Evolutionary conservation across 495 filamentous ascomycete species (phyloP).

Genomic region (Penicillium coprophilum): DNA sequence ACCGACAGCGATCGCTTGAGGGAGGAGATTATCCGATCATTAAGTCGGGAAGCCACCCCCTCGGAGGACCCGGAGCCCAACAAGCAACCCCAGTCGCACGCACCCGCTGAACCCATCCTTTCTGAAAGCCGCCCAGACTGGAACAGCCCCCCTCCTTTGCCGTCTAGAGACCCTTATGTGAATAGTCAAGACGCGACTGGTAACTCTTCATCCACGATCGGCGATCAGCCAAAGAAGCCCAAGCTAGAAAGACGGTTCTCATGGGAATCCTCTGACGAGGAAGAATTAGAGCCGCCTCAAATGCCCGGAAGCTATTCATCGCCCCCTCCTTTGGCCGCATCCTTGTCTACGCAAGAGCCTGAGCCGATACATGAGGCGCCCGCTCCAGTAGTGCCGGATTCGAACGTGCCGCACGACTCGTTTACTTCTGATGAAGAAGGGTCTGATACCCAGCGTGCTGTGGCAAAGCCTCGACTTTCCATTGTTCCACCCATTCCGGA

Average conservation of each 20-base stretch:
- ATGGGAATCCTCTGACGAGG: slow-evolving; percentile 38
- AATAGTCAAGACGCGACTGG: slow-evolving; percentile 11
- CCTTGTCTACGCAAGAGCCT: slow-evolving; percentile 17
- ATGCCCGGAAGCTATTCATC: slow-evolving; percentile 13
- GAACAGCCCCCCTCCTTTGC: slow-evolving; percentile 15
- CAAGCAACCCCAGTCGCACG: slow-evolving; percentile 23
- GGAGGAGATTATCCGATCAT: slow-evolving; percentile 78
- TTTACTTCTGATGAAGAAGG: slow-evolving; percentile 18
- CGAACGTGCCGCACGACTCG: slow-evolving; percentile 25
- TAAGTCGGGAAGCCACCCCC: slow-evolving; percentile 54
- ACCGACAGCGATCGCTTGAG: slow-evolving; percentile 74
- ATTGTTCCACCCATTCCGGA: slow-evolving; percentile 27
- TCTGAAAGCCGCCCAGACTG: slow-evolving; percentile 23
- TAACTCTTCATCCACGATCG: slow-evolving; percentile 1
- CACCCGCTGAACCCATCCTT: slow-evolving; percentile 45
- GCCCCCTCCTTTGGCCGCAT: slow-evolving; percentile 6
- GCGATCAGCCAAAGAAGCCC: slow-evolving; percentile 21
- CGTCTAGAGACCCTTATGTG: slow-evolving; percentile 22
- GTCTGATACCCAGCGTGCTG: slow-evolving; percentile 10
- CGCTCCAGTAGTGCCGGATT: slow-evolving; percentile 6
- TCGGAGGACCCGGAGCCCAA: slow-evolving; percentile 35
- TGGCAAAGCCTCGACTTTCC: slow-evolving; percentile 27
- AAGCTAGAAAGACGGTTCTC: slow-evolving; percentile 41
- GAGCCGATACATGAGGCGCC: slow-evolving; percentile 15
- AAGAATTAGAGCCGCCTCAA: slow-evolving; percentile 20